Evolutionary conservation across 2,329 filamentous ascomycete species (phyloP), one percentile per base, ranked within the genome.

Genomic region (Botrytis galanthina): DNA sequence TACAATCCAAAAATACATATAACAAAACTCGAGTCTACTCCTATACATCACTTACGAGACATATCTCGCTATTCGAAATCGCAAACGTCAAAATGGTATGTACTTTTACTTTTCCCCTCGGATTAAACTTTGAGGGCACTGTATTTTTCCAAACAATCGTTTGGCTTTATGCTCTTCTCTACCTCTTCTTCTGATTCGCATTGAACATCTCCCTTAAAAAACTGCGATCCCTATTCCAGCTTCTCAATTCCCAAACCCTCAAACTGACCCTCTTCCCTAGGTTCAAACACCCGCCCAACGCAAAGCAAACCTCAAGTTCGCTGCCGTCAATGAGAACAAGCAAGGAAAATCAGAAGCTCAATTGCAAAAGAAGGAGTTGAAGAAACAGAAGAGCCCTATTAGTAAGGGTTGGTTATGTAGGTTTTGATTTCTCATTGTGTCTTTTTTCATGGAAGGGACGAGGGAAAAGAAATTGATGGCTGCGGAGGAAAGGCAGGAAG

Each of bases 231-330:
- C 7, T 22, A 48, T 37, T 10, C 32, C 18, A 32, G 22, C 14
- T 39, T 22, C 4, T 10, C 14, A 26, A 66, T 26, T 20, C 6
- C n/a, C 18, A 14, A 46, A 8, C 26, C 8, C 26, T 22, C 57
- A 51, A 61, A n/a, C 71, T 70, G 37, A 61, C 20, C 32, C 14
- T 20, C 54, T 32, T 18, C 10, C 59, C 12, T 80, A 94, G 92
- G 92, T 90, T 78, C 93, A 95, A 91, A 96, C 93, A 78, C 93
- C 91, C 78, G 89, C 93, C 83, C 93, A 96, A 86, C 91, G 93
- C 82, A 90, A 90, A 80, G 90, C 91, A 76, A 96, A 96, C 85
- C 89, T 89, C 80, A 92, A 92, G 83, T 97, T 93, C 84, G 90
- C 87, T 78, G 91, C 91, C 82, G 87, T 88, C 71, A 90, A 95